Evolutionary conservation across 495 filamentous ascomycete genomes (phyloP).

Genomic region (Glonium stellatum): DNA sequence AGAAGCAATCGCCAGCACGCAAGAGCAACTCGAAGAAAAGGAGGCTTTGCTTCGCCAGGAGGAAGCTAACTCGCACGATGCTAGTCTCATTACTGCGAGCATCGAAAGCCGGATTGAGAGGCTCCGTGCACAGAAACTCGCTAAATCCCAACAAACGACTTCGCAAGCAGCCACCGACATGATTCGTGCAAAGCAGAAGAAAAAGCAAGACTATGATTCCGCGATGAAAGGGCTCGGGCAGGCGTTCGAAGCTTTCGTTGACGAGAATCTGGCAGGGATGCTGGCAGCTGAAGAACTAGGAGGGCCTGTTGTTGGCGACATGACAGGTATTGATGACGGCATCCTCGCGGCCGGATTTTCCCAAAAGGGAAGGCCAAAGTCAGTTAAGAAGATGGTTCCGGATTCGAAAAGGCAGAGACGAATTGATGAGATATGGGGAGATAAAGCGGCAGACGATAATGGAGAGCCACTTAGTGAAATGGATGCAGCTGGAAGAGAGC

Average conservation of each 20-base stretch:
- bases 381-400: constrained; percentile 43
- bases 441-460: constrained; percentile 34
- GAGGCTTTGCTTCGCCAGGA: constrained; percentile 53
- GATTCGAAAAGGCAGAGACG: constrained; percentile 51
- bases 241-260: constrained; percentile 64
- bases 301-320: constrained; percentile 74
- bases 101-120: constrained; percentile 54
- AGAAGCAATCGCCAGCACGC: constrained; percentile 49
- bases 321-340: constrained; percentile 54
- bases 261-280: constrained; percentile 67
- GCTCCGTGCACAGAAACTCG: constrained; percentile 46
- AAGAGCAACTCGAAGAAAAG: constrained; percentile 46
- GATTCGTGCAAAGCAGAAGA: constrained; percentile 50
- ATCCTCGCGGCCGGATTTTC: constrained; percentile 64
- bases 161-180: constrained; percentile 55
- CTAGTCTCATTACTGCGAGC: constrained; percentile 43
- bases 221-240: constrained; percentile 52
- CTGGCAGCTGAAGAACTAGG: constrained; percentile 81
- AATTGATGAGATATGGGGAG: constrained; percentile 68
- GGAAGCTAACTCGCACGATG: constrained; percentile 54
- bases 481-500: constrained; percentile 57
- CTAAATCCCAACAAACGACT: constrained; percentile 50
- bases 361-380: constrained; percentile 59
- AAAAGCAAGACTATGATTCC: constrained; percentile 48
- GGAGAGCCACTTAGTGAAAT: constrained; percentile 48